A percentile compares a stretch with the other conserved stretches of the same genome.
Conservation (phyloP, 768 basidiomycete species). For the Cantharellus anzutake region DNA sequence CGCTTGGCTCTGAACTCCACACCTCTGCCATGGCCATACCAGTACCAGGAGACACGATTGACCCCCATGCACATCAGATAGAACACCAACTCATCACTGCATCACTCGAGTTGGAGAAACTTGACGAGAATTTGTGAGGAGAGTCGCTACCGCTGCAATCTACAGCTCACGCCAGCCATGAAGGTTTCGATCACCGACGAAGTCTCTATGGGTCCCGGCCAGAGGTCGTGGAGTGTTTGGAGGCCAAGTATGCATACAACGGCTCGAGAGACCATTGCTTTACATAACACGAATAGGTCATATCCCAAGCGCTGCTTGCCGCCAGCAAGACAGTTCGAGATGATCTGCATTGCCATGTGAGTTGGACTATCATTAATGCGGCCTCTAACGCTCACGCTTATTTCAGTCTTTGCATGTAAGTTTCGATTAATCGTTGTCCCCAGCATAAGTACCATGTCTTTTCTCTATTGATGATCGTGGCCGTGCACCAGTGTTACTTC, state of each 20-base stretch:
- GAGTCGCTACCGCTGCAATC: neutral
- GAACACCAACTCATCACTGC: conserved; percentile 39
- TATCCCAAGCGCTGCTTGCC: conserved; percentile 68
- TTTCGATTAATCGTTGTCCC: neutral
- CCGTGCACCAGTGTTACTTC: conserved; percentile 49
- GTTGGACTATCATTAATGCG: conserved; percentile 14
- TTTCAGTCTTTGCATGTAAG: conserved; percentile 46
- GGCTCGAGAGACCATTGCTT: neutral
- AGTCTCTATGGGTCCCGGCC: conserved; percentile 43
- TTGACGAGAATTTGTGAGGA: conserved; percentile 41
- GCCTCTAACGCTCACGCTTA: neutral
- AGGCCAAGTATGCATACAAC: conserved; percentile 20
- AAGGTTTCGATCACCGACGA: conserved; percentile 38
- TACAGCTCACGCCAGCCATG: neutral
- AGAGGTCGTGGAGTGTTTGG: conserved; percentile 62
- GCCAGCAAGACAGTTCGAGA: conserved; percentile 58
- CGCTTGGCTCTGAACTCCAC: neutral
- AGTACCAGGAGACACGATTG: neutral
- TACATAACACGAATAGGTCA: conserved; percentile 33
- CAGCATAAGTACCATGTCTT: neutral
- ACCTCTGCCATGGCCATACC: neutral
- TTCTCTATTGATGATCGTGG: neutral
- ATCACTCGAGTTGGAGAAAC: conserved; percentile 56
- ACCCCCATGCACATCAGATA: neutral
- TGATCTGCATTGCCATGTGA: conserved; percentile 50